Conservation (phyloP, 148 eudicot genomes). For the Arbutus unedo region DNA sequence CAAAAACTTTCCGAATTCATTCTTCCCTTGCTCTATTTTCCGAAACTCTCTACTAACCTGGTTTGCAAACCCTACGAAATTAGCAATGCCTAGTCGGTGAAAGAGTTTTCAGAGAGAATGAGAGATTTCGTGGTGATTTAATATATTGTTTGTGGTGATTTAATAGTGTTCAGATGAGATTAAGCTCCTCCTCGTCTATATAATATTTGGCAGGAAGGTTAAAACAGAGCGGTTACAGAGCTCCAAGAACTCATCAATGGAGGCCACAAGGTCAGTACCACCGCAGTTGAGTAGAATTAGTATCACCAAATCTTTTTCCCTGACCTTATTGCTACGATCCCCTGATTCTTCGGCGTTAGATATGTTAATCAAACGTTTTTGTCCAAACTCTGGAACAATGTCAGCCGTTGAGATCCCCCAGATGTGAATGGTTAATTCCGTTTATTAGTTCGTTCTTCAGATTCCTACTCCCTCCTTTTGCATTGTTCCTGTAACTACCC, state of each 20-base stretch:
- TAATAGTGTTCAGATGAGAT: not conserved
- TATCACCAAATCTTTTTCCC: not conserved
- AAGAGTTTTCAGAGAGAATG: not conserved
- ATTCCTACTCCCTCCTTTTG: slow-evolving; percentile 4
- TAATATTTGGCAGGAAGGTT: slow-evolving; percentile 23
- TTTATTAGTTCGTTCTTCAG: slow-evolving; percentile 14
- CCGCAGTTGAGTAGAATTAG: not conserved
- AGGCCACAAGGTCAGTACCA: slow-evolving; percentile 26
- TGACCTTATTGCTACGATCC: not conserved
- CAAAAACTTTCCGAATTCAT: not conserved
- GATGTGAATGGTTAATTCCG: slow-evolving; percentile 28
- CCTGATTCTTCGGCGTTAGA: slow-evolving; percentile 17
- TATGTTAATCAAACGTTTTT: not conserved
- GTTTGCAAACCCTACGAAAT: not conserved
- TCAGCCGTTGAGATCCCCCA: slow-evolving; percentile 13
- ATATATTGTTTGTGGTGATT: too few relatives aligned
- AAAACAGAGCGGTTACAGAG: slow-evolving; percentile 34
- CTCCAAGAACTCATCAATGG: slow-evolving; percentile 45
- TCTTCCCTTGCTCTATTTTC: not conserved
- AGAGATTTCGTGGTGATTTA: not conserved
- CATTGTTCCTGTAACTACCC: slow-evolving; percentile 21
- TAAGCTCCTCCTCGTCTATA: not conserved
- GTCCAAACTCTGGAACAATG: not conserved
- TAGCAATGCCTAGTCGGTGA: not conserved
- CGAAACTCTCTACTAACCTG: not conserved